phyloP scores from a whole-genome alignment of 208 protist species.

The Leishmania tropica region DNA sequence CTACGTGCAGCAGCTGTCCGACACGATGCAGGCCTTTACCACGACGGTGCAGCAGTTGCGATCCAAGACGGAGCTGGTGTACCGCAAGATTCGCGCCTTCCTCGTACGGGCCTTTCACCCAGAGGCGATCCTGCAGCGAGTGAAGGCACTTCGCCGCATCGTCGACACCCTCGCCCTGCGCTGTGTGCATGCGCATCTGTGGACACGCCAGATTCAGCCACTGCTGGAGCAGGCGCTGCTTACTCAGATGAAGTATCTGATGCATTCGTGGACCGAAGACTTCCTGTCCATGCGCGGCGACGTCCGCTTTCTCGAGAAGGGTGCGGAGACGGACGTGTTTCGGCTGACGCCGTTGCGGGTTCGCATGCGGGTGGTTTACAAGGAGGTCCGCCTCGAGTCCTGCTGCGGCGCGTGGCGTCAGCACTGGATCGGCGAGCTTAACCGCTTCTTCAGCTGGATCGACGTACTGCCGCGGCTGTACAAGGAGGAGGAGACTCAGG shows the following conservation, averaged over 20 bases:
- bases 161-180: slow-evolving; percentile 54
- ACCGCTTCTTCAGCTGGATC: slow-evolving; percentile 77
- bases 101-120: slow-evolving; percentile 50
- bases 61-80: slow-evolving; percentile 54
- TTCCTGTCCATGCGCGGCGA: slow-evolving; percentile 84
- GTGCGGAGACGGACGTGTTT: slow-evolving; percentile 77
- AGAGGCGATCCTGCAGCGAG: slow-evolving; percentile 58
- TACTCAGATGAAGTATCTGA: slow-evolving; percentile 66
- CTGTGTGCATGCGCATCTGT: slow-evolving; percentile 66
- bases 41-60: slow-evolving; percentile 62
- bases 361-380: slow-evolving; percentile 80
- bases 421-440: slow-evolving; percentile 84
- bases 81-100: slow-evolving; percentile 55
- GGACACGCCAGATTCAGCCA: slow-evolving; percentile 69
- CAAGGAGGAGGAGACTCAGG: slow-evolving; percentile 49
- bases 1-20: slow-evolving; percentile 64
- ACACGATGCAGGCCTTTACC: slow-evolving; percentile 64
- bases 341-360: slow-evolving; percentile 81
- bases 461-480: slow-evolving; percentile 67
- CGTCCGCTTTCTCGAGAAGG: slow-evolving; percentile 54
- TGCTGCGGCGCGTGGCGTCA: slow-evolving; percentile 62
- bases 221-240: slow-evolving; percentile 74
- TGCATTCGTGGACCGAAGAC: slow-evolving; percentile 82
- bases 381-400: slow-evolving; percentile 70
- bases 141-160: slow-evolving; percentile 61